These are phyloP conservation scores for Podaxis sp. DNA, from an alignment of 768 basidiomycete genomes.

Conservation along the genomic window DNA sequence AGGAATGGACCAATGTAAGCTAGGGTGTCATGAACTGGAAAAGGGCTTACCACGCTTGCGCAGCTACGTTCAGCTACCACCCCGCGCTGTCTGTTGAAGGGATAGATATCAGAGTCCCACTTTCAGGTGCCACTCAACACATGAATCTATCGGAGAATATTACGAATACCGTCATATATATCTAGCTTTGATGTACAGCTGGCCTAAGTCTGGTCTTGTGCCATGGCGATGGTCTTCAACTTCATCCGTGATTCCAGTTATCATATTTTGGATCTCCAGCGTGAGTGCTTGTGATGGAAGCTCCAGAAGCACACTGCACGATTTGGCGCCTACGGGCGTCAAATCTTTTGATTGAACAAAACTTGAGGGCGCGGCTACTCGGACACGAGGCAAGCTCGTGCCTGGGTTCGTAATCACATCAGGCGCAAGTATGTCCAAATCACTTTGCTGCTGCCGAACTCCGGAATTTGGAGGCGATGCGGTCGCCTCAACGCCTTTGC, in stretches of 20 bases:
- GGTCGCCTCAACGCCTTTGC: too few species aligned
- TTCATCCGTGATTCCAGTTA: constrained; percentile 32
- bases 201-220: neutral
- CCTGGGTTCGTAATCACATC: neutral
- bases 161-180: neutral
- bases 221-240: neutral
- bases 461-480: neutral
- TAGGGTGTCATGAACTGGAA: neutral
- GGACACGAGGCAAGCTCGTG: constrained; percentile 1
- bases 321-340: neutral
- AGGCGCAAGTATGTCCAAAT: neutral
- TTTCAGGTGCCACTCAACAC: neutral
- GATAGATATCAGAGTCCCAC: neutral
- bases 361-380: too few species aligned
- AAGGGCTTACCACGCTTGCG: neutral
- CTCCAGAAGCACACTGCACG: constrained; percentile 1
- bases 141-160: neutral
- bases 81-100: neutral
- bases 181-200: neutral
- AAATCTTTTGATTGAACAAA: neutral
- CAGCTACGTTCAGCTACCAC: neutral
- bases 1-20: constrained; percentile 2
- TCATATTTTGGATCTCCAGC: constrained; percentile 31
- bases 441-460: neutral
- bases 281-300: constrained; percentile 18